phyloP scores from a whole-genome alignment of 768 basidiomycete species.

The Glaciozyma antarctica region DNA sequence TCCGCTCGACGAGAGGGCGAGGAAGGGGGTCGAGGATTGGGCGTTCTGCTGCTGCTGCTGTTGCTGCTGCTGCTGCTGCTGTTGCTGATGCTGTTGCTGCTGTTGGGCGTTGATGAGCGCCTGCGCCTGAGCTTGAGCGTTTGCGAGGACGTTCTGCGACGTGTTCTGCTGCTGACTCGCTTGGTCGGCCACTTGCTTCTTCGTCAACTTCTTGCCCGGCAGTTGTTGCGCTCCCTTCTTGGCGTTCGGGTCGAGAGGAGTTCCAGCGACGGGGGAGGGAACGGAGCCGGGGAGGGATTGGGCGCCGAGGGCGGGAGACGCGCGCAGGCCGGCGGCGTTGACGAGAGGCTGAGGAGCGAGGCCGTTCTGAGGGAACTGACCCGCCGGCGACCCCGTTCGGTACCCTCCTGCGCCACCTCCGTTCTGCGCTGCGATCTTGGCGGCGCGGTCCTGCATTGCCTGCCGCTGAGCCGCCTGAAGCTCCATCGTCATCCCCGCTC shows the following conservation, averaged over 20 bases:
- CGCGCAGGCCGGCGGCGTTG: constrained; percentile 1
- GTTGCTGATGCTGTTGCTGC: not conserved
- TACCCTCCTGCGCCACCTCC: not conserved
- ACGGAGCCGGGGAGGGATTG: not conserved
- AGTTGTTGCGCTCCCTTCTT: not conserved
- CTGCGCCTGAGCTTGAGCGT: not conserved
- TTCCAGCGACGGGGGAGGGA: no score
- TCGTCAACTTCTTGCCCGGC: constrained; percentile 25
- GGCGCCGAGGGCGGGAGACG: not conserved
- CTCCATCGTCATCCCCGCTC: constrained; percentile 1
- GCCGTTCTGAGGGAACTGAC: not conserved
- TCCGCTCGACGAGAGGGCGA: not conserved
- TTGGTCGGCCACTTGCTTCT: constrained; percentile 11
- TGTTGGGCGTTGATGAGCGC: not conserved
- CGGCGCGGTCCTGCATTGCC: constrained; percentile 14
- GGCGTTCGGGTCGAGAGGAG: not conserved
- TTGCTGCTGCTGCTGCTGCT: constrained; percentile 9
- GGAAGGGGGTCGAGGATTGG: not conserved
- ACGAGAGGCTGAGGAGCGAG: not conserved
- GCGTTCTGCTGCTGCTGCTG: constrained; percentile 15
- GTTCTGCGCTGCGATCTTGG: constrained; percentile 19
- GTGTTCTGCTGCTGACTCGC: no score
- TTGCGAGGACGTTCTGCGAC: not conserved
- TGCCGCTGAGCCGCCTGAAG: constrained; percentile 24
- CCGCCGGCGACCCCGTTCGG: not conserved